Conservation (phyloP, 176 grass and related monocot genomes). For the Rhynchospora pubera region DNA sequence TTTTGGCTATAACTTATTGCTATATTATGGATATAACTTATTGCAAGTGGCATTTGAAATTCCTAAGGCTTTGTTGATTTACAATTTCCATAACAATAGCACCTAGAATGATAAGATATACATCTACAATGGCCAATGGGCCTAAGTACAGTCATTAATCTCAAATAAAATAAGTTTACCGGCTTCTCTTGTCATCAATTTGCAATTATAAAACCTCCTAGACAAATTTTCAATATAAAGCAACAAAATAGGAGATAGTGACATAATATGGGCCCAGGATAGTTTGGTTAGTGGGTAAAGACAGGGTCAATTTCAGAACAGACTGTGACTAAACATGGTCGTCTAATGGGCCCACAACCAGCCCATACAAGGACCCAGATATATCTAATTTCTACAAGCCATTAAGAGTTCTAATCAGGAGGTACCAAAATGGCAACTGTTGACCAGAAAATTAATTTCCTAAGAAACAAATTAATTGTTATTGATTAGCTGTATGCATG, state of each 20-base stretch:
- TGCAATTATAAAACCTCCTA: neutral
- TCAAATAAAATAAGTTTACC: neutral
- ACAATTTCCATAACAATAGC: neutral
- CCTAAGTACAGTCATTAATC: neutral
- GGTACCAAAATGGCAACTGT: neutral
- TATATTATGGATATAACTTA: too few relatives aligned
- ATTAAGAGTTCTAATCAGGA: neutral
- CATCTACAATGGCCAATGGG: neutral
- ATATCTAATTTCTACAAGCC: slow-evolving; percentile 7
- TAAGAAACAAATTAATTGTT: neutral
- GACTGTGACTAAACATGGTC: slow-evolving; percentile 8
- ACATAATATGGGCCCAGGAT: neutral
- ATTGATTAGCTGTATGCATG: neutral
- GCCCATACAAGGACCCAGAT: slow-evolving; percentile 9
- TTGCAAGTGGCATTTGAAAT: neutral
- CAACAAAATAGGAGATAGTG: neutral
- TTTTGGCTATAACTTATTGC: neutral
- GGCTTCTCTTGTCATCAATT: neutral
- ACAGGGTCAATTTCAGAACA: slow-evolving; percentile 10
- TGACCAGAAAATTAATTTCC: neutral
- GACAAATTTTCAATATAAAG: neutral
- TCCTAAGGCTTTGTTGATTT: neutral
- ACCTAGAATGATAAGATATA: neutral
- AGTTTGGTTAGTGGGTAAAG: neutral
- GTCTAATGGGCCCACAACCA: neutral